Conservation (phyloP, 768 basidiomycete genomes). For the Tricholoma hemisulphureum region DNA sequence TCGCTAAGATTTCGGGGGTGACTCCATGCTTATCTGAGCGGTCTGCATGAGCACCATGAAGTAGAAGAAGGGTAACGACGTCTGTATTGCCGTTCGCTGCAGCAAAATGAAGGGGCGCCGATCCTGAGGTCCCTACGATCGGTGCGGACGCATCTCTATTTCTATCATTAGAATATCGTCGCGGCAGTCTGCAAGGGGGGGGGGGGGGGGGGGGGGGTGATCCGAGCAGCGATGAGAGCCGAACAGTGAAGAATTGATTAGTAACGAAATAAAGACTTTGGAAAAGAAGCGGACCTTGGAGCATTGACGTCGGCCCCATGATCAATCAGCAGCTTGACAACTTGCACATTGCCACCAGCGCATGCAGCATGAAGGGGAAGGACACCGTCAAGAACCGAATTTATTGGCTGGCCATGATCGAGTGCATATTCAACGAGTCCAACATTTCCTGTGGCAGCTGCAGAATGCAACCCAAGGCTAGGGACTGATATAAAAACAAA, state of each 20-base stretch:
- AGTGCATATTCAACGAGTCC: constrained; percentile 93
- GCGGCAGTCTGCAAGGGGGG: constrained; percentile 51
- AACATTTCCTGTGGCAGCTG: constrained; percentile 82
- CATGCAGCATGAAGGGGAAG: constrained; percentile 96
- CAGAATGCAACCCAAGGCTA: constrained; percentile 73
- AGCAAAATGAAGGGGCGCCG: constrained; percentile 95
- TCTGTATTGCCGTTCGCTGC: constrained; percentile 88
- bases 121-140: constrained; percentile 81
- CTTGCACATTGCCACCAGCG: constrained; percentile 84
- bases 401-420: constrained; percentile 91
- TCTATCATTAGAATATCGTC: constrained; percentile 71
- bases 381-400: constrained; percentile 93
- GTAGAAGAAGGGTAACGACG: constrained; percentile 76
- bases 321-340: constrained; percentile 87
- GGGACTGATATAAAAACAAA: constrained; percentile 54
- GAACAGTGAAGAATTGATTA: constrained; percentile 6
- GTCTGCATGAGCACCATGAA: constrained; percentile 79
- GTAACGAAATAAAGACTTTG: constrained; percentile 4
- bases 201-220: no score
- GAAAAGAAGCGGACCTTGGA: constrained; percentile 58
- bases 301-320: constrained; percentile 98
- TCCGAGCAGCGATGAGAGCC: constrained; percentile 12
- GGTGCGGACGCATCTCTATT: constrained; percentile 63
- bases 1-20: constrained; percentile 82
- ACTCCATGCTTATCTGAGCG: constrained; percentile 88